Conservation (phyloP, 164 flowering plant genomes). For the Vitis vinifera region DNA sequence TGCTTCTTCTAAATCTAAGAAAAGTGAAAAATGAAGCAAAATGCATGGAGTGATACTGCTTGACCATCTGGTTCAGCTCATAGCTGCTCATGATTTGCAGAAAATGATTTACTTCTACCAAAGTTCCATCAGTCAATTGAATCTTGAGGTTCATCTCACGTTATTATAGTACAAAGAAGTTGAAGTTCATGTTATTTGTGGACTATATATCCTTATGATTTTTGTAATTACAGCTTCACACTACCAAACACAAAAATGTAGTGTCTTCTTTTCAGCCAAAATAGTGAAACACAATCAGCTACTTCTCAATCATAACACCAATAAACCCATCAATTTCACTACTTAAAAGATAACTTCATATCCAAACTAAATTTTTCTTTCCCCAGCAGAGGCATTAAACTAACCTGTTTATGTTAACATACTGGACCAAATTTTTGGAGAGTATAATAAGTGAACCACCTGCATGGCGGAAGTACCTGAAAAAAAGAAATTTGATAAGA, state of each 20-base stretch:
- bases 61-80: not conserved
- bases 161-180: not conserved
- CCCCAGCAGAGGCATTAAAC: conserved; percentile 12
- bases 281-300: no score
- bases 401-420: conserved; percentile 86
- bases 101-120: not conserved
- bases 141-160: not conserved
- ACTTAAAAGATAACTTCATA: no score
- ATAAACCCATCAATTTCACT: no score
- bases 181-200: not conserved
- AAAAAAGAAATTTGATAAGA: conserved; percentile 6
- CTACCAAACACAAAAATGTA: not conserved
- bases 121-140: not conserved
- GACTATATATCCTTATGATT: not conserved
- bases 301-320: not conserved
- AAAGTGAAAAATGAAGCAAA: no score
- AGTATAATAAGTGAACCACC: conserved; percentile 70
- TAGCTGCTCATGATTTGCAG: not conserved
- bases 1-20: no score
- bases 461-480: conserved; percentile 97
- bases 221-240: not conserved
- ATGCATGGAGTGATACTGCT: no score
- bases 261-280: not conserved
- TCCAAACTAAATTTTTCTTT: not conserved
- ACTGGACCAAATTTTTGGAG: conserved; percentile 79